These are phyloP conservation scores for Angophora floribunda DNA, from an alignment of 345 rosid species.

Conservation along the genomic window DNA sequence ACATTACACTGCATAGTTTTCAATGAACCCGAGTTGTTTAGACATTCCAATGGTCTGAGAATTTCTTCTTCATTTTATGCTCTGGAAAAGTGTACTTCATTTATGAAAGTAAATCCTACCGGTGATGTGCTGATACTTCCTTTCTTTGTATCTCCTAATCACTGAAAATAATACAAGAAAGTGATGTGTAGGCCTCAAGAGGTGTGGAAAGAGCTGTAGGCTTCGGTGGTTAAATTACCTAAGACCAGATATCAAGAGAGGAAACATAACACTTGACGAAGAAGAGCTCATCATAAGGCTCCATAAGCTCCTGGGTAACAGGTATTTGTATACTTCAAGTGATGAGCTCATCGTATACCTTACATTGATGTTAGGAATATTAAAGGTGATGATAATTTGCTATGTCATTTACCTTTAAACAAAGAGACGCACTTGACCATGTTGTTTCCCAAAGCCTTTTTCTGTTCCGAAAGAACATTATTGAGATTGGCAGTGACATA, in stretches of 20 bases:
- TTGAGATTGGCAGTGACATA: not conserved
- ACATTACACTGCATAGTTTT: not conserved
- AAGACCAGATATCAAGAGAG: constrained; percentile 2
- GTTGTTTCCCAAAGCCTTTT: not conserved
- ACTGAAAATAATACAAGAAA: not conserved
- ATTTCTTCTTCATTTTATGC: not conserved
- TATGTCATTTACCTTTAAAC: not conserved
- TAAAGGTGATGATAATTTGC: not conserved
- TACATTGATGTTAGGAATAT: not conserved
- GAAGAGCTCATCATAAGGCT: constrained; percentile 11
- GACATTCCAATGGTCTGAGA: not conserved
- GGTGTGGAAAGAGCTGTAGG: constrained; percentile 8
- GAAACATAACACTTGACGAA: constrained; percentile 3
- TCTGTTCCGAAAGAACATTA: not conserved
- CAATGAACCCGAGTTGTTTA: not conserved
- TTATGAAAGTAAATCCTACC: not conserved
- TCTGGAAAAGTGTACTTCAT: not conserved
- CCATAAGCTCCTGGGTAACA: constrained; percentile 4
- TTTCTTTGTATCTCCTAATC: not conserved
- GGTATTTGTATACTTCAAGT: not conserved
- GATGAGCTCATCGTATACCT: not conserved
- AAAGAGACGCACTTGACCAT: not conserved
- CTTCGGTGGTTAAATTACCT: constrained; percentile 10
- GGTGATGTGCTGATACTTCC: not conserved
- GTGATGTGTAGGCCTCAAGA: not conserved